These are phyloP conservation scores for Xerocomellus chrysenteron DNA, from an alignment of 768 basidiomycete species.

Conservation along the genomic window DNA sequence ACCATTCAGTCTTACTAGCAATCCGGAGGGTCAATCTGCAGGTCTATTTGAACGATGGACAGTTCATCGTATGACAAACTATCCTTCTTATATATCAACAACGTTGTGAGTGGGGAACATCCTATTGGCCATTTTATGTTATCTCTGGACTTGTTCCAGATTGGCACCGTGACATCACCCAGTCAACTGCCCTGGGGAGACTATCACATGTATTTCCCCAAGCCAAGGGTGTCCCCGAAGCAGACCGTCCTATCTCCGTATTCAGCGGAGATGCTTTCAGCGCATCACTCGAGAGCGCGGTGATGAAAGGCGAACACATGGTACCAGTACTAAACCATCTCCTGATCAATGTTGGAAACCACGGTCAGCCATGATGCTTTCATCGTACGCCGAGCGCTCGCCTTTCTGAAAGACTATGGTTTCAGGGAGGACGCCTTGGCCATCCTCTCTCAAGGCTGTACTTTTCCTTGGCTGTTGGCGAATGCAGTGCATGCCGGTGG, in stretches of 20 bases:
- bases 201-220: constrained; percentile 1
- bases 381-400: background rate
- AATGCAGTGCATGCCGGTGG: constrained; percentile 9
- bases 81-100: constrained; percentile 8
- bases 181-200: constrained; percentile 1
- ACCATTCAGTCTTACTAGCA: background rate
- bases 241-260: background rate
- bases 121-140: background rate
- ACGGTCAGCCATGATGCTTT: background rate
- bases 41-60: background rate
- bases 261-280: constrained; percentile 12
- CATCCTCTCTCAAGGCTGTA: constrained; percentile 4
- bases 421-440: constrained; percentile 7
- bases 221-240: background rate
- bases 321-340: constrained; percentile 8
- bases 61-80: background rate
- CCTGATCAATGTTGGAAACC: constrained; percentile 10
- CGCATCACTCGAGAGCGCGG: constrained; percentile 5
- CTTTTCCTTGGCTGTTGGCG: constrained; percentile 11
- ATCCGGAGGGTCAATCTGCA: background rate
- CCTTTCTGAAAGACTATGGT: background rate
- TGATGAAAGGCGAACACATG: constrained; percentile 9
- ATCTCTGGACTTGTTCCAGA: background rate
- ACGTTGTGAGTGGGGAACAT: constrained; percentile 5
- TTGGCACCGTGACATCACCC: constrained; percentile 12